These are phyloP conservation scores for Epichloe uncinata DNA, from an alignment of 2,329 filamentous ascomycete species.

Conservation along the genomic window DNA sequence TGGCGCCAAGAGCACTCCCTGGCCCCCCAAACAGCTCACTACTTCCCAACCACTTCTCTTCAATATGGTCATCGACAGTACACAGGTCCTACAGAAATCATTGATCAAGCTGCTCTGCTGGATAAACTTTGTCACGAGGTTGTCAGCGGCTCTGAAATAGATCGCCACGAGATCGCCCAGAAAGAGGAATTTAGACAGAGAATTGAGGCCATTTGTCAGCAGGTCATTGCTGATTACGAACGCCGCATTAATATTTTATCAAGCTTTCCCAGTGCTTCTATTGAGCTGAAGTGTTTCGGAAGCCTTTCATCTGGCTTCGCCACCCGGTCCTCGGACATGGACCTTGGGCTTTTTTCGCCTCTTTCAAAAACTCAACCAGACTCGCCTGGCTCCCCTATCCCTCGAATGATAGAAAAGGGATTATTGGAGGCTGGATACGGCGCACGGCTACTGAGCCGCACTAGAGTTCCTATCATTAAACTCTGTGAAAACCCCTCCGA, in stretches of 20 bases:
- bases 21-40: background rate
- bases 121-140: constrained; percentile 31
- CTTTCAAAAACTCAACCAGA: constrained; percentile 41
- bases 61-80: constrained; percentile 18
- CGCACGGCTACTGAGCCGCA: constrained; percentile 63
- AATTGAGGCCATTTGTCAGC: constrained; percentile 52
- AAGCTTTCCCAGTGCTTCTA: constrained; percentile 38
- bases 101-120: constrained; percentile 34
- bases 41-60: constrained; percentile 5
- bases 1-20: background rate
- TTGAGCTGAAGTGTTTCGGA: constrained; percentile 68
- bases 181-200: constrained; percentile 57
- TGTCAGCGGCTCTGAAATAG: constrained; percentile 49
- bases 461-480: constrained; percentile 78
- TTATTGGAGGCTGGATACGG: constrained; percentile 61
- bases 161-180: constrained; percentile 45
- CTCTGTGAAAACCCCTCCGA: constrained; percentile 59
- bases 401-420: constrained; percentile 60
- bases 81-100: constrained; percentile 32
- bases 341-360: constrained; percentile 63
- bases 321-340: constrained; percentile 80
- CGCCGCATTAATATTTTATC: constrained; percentile 20
- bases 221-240: constrained; percentile 43
- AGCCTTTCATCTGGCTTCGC: constrained; percentile 78
- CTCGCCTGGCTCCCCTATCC: constrained; percentile 47